Evolutionary conservation across 164 flowering plant genomes (phyloP), one percentile per base, ranked within the genome.

Genomic region (Liriodendron chinense): DNA sequence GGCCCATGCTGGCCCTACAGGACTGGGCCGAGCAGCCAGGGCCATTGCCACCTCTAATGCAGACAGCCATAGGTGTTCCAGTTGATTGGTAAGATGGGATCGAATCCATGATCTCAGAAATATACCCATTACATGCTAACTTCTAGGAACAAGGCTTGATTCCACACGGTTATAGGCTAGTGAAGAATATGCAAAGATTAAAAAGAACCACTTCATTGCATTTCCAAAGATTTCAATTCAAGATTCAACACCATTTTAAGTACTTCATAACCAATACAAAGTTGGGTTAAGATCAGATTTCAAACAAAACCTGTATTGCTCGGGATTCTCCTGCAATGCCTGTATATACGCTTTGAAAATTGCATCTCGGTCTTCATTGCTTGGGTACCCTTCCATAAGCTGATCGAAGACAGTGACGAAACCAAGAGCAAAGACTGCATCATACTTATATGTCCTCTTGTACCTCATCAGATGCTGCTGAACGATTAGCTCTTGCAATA

Each of bases 351-450:
- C 92, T 76, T 84, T 83, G 78, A 96, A 96, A 74, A 96, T 93
- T 21, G 89, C 86, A 4, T 91, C 92, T 50, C 91, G 87, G 73
- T 96, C 99, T 76, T 87, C 96, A 69, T 90, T 90, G 77, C 90
- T 88, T 1, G 94, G 95, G 78, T 92, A 96, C 1, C 99, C 99
- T 57, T 93, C 98, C 98, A 96, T 92, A 75, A 96, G 95, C 74
- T 87, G 90, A 85, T 96, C 97, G 77, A 85, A 96, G 8, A 96
- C 92, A 50, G 99, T 94, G 49, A 96, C 98, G 83, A 96, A 94
- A 24, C 99, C 99, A 62, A 96, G 97, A 69, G 97, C 99, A 82
- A 96, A 96, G 8, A 96, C 92, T 9, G 97, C 82, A 77, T 96
- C 98, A 80, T 96, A 96, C 23, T 83, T 82, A 75, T 87, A 89